These are phyloP conservation scores for Coemansia nantahalensis DNA, from an alignment of 192 early-diverging fungal genomes.

Conservation along the genomic window DNA sequence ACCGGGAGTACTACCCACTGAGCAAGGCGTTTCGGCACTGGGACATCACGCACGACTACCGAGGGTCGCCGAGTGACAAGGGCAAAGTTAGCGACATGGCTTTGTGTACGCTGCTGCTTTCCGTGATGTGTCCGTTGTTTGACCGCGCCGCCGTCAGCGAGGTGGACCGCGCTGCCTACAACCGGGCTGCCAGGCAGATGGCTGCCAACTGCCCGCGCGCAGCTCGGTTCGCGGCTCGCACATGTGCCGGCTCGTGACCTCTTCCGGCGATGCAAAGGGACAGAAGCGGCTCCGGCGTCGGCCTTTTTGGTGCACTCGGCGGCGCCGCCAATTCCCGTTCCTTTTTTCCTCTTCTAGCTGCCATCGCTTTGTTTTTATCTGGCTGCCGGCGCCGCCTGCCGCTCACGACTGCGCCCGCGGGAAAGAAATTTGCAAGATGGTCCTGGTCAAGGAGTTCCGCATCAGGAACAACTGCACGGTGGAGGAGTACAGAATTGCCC, in stretches of 20 bases:
- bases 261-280: too few species aligned
- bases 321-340: too few species aligned
- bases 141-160: slow-evolving; percentile 4
- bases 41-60: slow-evolving; percentile 13
- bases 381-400: too few species aligned
- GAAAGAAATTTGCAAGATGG: slow-evolving; percentile 27
- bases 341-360: too few species aligned
- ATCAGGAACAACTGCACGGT: slow-evolving; percentile 74
- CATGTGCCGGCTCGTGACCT: too few species aligned
- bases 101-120: slow-evolving; percentile 4
- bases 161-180: not conserved
- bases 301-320: too few species aligned
- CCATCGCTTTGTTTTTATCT: not conserved
- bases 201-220: too few species aligned
- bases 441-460: slow-evolving; percentile 74
- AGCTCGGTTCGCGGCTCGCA: too few species aligned
- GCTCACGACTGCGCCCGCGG: not conserved
- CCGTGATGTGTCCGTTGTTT: slow-evolving; percentile 14
- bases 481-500: slow-evolving; percentile 72
- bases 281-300: too few species aligned
- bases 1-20: slow-evolving; percentile 13
- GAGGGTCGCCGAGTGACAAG: not conserved
- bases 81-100: slow-evolving; percentile 2
- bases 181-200: too few species aligned
- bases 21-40: slow-evolving; percentile 5